phyloP scores from a whole-genome alignment of 306 rosid genomes.

The Acacia crassicarpa region DNA sequence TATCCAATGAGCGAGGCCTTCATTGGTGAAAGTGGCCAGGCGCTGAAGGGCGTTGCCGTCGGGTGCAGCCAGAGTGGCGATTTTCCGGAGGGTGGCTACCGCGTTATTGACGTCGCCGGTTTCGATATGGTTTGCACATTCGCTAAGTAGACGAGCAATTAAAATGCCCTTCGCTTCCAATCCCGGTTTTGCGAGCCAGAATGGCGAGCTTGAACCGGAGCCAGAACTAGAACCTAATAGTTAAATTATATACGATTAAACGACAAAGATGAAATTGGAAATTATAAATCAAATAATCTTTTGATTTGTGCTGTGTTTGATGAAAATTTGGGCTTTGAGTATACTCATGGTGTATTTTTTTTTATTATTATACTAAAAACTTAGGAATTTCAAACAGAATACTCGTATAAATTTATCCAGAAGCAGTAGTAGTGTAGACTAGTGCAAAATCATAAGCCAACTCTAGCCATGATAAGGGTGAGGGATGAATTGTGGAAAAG shows the following conservation, averaged over 20 bases:
- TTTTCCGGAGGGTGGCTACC: slow-evolving; percentile 42
- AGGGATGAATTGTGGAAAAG: no score
- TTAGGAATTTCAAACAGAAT: no score
- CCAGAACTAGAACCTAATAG: not conserved
- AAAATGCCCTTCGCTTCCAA: slow-evolving; percentile 47
- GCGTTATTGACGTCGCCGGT: slow-evolving; percentile 43
- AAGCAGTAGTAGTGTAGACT: not conserved
- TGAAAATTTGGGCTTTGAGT: not conserved
- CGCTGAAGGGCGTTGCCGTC: slow-evolving; percentile 66
- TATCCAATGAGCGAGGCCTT: slow-evolving; percentile 54
- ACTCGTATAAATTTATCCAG: no score
- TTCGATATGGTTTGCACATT: slow-evolving; percentile 50
- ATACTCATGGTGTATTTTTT: no score
- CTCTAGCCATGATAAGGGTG: not conserved
- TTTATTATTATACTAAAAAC: no score
- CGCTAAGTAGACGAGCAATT: slow-evolving; percentile 40
- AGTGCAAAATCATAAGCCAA: not conserved
- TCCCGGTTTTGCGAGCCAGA: slow-evolving; percentile 39
- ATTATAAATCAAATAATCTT: not conserved
- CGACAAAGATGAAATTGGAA: not conserved
- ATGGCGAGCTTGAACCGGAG: slow-evolving; percentile 13
- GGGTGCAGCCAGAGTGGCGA: slow-evolving; percentile 55
- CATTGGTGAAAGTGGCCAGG: slow-evolving; percentile 58
- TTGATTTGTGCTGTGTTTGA: not conserved
- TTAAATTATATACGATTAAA: not conserved